phyloP scores from a whole-genome alignment of 2,329 filamentous ascomycete genomes.

The Colletotrichum tofieldiae region DNA sequence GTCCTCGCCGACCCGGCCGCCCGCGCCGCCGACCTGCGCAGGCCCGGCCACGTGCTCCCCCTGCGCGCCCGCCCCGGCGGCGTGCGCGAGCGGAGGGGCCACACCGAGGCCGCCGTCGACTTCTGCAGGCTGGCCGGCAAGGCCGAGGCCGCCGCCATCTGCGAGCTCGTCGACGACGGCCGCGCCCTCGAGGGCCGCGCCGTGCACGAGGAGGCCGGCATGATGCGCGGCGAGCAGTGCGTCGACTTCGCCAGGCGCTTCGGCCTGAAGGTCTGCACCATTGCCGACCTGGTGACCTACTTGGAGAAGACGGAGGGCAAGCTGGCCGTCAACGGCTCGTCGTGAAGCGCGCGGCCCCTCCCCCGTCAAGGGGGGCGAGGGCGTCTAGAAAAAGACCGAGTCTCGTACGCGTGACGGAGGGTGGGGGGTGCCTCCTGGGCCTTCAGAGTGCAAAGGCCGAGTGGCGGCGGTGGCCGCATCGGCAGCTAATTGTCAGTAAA shows the following conservation, averaged over 20 bases:
- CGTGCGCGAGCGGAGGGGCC: constrained; percentile 83
- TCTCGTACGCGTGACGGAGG: not conserved
- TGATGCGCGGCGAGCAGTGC: constrained; percentile 93
- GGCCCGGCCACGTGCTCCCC: constrained; percentile 93
- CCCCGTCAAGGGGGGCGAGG: not conserved
- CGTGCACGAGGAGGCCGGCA: constrained; percentile 78
- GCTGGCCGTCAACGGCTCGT: constrained; percentile 61
- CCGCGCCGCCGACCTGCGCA: constrained; percentile 75
- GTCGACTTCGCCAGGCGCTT: constrained; percentile 89
- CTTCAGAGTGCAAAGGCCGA: not conserved
- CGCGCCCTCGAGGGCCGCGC: constrained; percentile 79
- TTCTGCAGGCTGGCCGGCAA: constrained; percentile 90
- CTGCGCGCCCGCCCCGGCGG: constrained; percentile 85
- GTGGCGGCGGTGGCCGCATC: not conserved
- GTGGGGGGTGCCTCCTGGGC: not conserved
- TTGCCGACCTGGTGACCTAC: constrained; percentile 88
- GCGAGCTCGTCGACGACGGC: constrained; percentile 92
- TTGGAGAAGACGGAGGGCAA: constrained; percentile 83
- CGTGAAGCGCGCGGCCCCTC: not conserved
- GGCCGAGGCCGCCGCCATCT: constrained; percentile 84
- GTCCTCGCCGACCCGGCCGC: constrained; percentile 79
- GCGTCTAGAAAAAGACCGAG: too few relatives aligned
- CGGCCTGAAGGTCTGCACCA: constrained; percentile 95
- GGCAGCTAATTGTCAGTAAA: not conserved
- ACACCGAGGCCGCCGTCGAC: constrained; percentile 95